phyloP scores from a whole-genome alignment of 805 yeast genomes.

The Spathaspora arborariae region DNA sequence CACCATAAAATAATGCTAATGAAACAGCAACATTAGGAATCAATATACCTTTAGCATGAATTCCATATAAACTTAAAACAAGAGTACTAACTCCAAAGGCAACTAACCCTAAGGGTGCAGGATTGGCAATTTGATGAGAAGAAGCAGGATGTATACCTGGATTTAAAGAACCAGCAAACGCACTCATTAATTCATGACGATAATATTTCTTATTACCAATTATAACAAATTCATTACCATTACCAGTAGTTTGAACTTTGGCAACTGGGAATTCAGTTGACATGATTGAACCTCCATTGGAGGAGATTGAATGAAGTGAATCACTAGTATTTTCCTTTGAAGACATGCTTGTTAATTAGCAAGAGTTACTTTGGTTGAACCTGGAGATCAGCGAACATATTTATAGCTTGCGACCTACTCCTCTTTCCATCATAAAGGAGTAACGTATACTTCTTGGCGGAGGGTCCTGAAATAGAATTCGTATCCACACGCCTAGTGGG shows the following conservation, averaged over 20 bases:
- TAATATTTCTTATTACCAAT: slow-evolving; percentile 42
- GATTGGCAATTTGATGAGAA: slow-evolving; percentile 45
- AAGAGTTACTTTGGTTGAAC: not conserved
- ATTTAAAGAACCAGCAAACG: slow-evolving; percentile 58
- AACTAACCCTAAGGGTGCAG: slow-evolving; percentile 52
- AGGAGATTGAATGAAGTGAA: slow-evolving; percentile 28
- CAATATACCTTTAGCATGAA: slow-evolving; percentile 45
- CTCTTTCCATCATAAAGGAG: not conserved
- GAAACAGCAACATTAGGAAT: slow-evolving; percentile 43
- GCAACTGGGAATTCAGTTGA: slow-evolving; percentile 9
- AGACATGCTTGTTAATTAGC: not conserved
- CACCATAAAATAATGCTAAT: slow-evolving; percentile 47
- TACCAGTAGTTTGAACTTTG: slow-evolving; percentile 24
- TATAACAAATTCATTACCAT: slow-evolving; percentile 38
- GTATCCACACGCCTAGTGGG: not conserved
- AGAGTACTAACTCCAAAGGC: slow-evolving; percentile 47
- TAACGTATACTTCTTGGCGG: not conserved
- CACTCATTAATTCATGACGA: slow-evolving; percentile 54
- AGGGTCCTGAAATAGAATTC: too few relatives aligned
- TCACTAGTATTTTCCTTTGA: slow-evolving; percentile 14
- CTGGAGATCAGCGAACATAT: not conserved
- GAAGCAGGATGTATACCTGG: slow-evolving; percentile 46
- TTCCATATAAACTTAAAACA: slow-evolving; percentile 42
- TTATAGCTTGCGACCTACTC: not conserved
- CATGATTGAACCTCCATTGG: slow-evolving; percentile 1